Percentiles rank a stretch among this genome's conserved stretches.
phyloP scores from a whole-genome alignment of 1,284 basidiomycete genomes.

The Sanguinoderma infundibulare region DNA sequence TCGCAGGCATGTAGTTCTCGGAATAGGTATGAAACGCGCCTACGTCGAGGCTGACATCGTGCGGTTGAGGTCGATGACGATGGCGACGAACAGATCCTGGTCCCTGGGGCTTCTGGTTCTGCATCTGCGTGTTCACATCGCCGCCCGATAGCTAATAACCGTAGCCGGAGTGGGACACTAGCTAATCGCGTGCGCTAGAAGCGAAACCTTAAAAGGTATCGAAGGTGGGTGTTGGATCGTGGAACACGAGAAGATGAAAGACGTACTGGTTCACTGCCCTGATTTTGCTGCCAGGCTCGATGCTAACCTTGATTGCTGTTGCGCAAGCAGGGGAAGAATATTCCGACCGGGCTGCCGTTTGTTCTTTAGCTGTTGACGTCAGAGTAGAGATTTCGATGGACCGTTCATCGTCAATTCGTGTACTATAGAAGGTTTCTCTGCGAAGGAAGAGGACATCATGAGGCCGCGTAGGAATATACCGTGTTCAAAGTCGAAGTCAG shows the following conservation, averaged over 20 bases:
- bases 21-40: constrained; percentile 98
- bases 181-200: constrained; percentile 91
- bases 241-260: not conserved
- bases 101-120: constrained; percentile 93
- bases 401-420: not conserved
- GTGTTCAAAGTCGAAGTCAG: too few relatives aligned
- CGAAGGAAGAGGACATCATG: too few relatives aligned
- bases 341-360: constrained; percentile 38
- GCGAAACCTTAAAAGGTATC: constrained; percentile 64
- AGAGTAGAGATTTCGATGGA: not conserved
- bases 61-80: constrained; percentile 98
- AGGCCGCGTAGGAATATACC: too few relatives aligned
- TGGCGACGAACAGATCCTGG: constrained; percentile 98
- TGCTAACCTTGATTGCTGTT: not conserved
- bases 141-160: constrained; percentile 98
- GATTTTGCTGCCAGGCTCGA: constrained; percentile 78
- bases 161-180: constrained; percentile 99
- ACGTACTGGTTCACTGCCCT: constrained; percentile 76
- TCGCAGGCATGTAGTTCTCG: constrained; percentile 85
- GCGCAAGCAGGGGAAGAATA: constrained; percentile 37
- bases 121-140: constrained; percentile 95
- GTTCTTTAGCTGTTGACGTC: constrained; percentile 12
- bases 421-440: too few relatives aligned
- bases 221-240: not conserved
- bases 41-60: constrained; percentile 97